A percentile compares a stretch with the other conserved stretches of the same genome.
phyloP scores from a whole-genome alignment of 768 basidiomycete species.

The Lepiota brunneoincarnata region DNA sequence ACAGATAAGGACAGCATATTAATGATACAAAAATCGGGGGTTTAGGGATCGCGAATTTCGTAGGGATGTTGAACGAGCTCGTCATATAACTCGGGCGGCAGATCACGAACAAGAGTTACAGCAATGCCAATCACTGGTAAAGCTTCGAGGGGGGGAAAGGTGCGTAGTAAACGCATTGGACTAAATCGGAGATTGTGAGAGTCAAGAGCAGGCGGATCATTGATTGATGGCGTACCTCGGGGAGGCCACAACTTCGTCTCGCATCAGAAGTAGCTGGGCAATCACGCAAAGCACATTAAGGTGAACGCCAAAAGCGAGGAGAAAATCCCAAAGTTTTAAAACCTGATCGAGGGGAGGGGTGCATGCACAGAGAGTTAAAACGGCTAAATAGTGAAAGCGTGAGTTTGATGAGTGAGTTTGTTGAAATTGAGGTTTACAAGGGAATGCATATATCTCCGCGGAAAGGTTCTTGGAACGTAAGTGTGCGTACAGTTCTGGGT shows the following conservation, averaged over 20 bases:
- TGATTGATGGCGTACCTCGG: conserved; percentile 58
- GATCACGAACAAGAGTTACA: conserved; percentile 89
- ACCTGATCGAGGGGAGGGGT: conserved; percentile 97
- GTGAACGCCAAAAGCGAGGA: conserved; percentile 95
- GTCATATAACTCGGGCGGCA: conserved; percentile 83
- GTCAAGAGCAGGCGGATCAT: not conserved
- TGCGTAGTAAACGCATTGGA: conserved; percentile 92
- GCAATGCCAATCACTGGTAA: conserved; percentile 88
- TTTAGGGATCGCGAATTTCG: conserved; percentile 36
- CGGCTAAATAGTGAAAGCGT: conserved; percentile 46
- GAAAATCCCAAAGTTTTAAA: conserved; percentile 94
- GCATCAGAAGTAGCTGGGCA: conserved; percentile 87
- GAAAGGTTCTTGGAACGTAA: conserved; percentile 88
- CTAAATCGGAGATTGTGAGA: conserved; percentile 34
- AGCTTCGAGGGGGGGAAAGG: conserved; percentile 90
- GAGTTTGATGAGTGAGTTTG: not conserved
- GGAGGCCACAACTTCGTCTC: conserved; percentile 86
- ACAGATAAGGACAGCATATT: not conserved
- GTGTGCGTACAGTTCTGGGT: conserved; percentile 79
- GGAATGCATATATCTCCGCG: conserved; percentile 97
- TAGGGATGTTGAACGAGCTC: conserved; percentile 89
- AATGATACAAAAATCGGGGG: conserved; percentile 11
- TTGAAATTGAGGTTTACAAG: conserved; percentile 56
- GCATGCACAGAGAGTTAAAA: conserved; percentile 93
- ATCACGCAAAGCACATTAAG: conserved; percentile 97